Conservation (phyloP, 352 stramenopile species). For the Phytophthora capsici region DNA sequence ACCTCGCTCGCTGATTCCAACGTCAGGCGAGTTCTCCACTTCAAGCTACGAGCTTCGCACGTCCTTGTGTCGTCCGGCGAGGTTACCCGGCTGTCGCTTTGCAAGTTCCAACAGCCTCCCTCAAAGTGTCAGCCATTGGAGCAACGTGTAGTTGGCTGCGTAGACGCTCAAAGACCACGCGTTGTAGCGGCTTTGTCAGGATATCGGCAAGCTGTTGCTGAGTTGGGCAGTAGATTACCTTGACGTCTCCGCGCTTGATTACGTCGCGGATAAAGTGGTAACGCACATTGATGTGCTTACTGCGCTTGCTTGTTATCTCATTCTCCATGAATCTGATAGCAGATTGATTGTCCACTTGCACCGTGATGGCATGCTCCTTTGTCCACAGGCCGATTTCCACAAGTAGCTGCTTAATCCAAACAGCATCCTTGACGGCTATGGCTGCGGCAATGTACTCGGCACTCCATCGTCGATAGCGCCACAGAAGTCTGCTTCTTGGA, state of each 20-base stretch:
- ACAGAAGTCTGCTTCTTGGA: not conserved
- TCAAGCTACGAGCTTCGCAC: too few species aligned
- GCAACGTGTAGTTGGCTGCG: not conserved
- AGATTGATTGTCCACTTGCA: not conserved
- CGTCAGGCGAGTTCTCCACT: too few species aligned
- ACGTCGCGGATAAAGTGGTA: conserved; percentile 13
- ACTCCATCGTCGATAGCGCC: too few species aligned
- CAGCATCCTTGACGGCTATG: not conserved
- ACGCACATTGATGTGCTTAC: conserved; percentile 4
- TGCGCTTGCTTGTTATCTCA: not conserved
- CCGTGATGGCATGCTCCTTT: not conserved
- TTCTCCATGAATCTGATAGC: not conserved
- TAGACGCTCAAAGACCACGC: conserved; percentile 11
- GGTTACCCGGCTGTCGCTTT: not conserved
- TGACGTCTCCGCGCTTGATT: not conserved
- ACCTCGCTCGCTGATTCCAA: too few species aligned
- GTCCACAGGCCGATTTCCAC: not conserved
- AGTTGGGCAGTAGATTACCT: conserved; percentile 11
- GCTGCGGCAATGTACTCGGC: not conserved
- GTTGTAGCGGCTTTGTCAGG: conserved; percentile 1
- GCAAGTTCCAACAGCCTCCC: not conserved
- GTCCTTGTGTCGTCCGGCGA: too few species aligned
- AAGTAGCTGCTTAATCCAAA: not conserved
- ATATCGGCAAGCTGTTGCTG: conserved; percentile 11
- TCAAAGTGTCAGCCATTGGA: not conserved